phyloP scores from a whole-genome alignment of 2,329 filamentous ascomycete species.

The Hypoxylon sp. region DNA sequence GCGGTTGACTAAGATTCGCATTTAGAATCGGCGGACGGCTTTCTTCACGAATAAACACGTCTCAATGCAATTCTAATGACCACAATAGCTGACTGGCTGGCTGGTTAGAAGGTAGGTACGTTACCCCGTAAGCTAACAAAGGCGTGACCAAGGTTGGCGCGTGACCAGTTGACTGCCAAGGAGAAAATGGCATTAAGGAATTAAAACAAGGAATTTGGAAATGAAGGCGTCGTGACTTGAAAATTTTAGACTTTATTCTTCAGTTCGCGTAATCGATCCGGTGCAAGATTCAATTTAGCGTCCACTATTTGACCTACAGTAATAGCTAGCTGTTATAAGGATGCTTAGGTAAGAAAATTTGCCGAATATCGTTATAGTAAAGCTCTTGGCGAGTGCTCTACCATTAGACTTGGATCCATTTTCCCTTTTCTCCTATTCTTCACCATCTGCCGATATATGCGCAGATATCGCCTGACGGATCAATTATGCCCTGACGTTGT shows the following conservation, averaged over 20 bases:
- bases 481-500: not conserved
- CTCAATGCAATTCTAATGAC: not conserved
- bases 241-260: constrained; percentile 27
- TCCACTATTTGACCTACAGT: not conserved
- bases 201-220: not conserved
- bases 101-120: not conserved
- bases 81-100: not conserved
- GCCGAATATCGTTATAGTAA: not conserved
- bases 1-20: constrained; percentile 1
- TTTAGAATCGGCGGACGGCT: not conserved
- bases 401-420: not conserved
- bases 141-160: constrained; percentile 1
- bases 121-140: constrained; percentile 8
- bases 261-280: not conserved
- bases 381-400: not conserved
- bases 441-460: not conserved
- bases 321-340: constrained; percentile 2
- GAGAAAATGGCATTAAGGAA: constrained; percentile 7
- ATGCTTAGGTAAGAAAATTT: not conserved
- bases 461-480: not conserved
- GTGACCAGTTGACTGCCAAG: constrained; percentile 22
- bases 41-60: not conserved
- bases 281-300: not conserved
- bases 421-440: not conserved
- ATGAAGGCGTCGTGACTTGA: constrained; percentile 31